phyloP scores from a whole-genome alignment of 2,329 filamentous ascomycete genomes.

The Stachybotrys elegans region DNA sequence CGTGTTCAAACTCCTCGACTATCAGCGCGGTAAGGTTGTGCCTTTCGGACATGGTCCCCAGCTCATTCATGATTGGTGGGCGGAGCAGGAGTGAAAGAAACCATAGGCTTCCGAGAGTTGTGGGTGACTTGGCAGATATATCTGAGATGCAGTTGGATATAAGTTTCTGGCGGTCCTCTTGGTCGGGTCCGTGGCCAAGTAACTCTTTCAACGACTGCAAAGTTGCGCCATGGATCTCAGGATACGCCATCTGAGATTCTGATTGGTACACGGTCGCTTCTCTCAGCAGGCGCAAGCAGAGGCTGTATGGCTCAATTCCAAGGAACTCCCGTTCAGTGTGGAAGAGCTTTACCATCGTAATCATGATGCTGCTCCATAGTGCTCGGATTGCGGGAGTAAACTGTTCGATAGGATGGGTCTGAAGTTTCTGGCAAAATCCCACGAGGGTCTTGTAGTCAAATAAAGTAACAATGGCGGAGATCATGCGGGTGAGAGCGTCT shows the following conservation, averaged over 20 bases:
- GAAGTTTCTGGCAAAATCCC: conserved; percentile 67
- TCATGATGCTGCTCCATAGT: conserved; percentile 55
- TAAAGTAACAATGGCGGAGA: conserved; percentile 41
- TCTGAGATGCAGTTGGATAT: conserved; percentile 64
- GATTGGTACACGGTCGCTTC: conserved; percentile 58
- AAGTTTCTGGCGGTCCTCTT: conserved; percentile 54
- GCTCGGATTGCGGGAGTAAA: conserved; percentile 59
- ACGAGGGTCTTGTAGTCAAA: conserved; percentile 46
- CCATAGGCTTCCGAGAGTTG: conserved; percentile 68
- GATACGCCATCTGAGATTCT: conserved; percentile 50
- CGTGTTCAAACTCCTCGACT: conserved; percentile 59
- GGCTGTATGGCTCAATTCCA: conserved; percentile 40
- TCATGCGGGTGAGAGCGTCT: conserved; percentile 70
- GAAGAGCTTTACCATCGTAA: conserved; percentile 39
- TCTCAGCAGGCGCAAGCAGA: conserved; percentile 63
- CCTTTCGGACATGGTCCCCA: conserved; percentile 54
- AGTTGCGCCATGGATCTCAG: conserved; percentile 60
- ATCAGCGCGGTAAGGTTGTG: conserved; percentile 58
- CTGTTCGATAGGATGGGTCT: conserved; percentile 55
- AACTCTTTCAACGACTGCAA: conserved; percentile 56
- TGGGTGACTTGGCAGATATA: conserved; percentile 56
- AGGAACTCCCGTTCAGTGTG: conserved; percentile 26
- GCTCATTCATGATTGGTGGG: conserved; percentile 40
- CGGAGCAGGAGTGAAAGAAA: conserved; percentile 51
- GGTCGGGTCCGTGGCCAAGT: conserved; percentile 48